These are phyloP conservation scores for Keithomyces neogunnii DNA, from an alignment of 2,329 filamentous ascomycete species.

Conservation along the genomic window DNA sequence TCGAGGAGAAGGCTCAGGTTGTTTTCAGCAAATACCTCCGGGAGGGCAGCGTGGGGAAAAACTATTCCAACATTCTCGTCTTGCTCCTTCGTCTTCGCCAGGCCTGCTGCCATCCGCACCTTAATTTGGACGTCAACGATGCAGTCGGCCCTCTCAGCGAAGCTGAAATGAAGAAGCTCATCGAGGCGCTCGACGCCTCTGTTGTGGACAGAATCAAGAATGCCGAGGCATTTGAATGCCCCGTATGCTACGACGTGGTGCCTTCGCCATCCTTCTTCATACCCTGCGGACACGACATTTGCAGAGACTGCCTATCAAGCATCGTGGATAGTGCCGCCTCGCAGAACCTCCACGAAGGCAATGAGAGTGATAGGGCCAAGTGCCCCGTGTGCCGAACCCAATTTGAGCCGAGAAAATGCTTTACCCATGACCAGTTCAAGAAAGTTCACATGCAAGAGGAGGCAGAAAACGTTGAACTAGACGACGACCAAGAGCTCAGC, in stretches of 20 bases:
- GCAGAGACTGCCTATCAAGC: constrained; percentile 65
- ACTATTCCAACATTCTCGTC: constrained; percentile 72
- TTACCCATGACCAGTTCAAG: constrained; percentile 66
- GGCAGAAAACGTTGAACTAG: constrained; percentile 28
- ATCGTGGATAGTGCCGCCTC: constrained; percentile 53
- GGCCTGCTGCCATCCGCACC: constrained; percentile 38
- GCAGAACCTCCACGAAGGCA: constrained; percentile 47
- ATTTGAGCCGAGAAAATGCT: constrained; percentile 60
- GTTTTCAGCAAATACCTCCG: constrained; percentile 71
- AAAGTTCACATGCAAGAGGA: constrained; percentile 58
- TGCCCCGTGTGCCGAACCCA: constrained; percentile 70
- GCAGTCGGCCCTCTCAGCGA: constrained; percentile 25
- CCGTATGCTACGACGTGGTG: constrained; percentile 71
- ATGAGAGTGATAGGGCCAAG: constrained; percentile 47
- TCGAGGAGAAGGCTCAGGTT: constrained; percentile 60
- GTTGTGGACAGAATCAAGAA: constrained; percentile 60
- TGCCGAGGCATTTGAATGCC: constrained; percentile 62
- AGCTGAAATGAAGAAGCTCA: constrained; percentile 50
- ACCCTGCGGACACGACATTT: constrained; percentile 76
- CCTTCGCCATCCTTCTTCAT: constrained; percentile 69
- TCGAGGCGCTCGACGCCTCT: constrained; percentile 46
- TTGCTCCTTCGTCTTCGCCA: constrained; percentile 77
- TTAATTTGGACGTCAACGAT: constrained; percentile 27
- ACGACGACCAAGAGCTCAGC: constrained; percentile 12
- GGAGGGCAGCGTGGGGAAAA: constrained; percentile 55